Conservation (phyloP, 139 green algal genomes). For the Chlamydomonas applanata region DNA sequence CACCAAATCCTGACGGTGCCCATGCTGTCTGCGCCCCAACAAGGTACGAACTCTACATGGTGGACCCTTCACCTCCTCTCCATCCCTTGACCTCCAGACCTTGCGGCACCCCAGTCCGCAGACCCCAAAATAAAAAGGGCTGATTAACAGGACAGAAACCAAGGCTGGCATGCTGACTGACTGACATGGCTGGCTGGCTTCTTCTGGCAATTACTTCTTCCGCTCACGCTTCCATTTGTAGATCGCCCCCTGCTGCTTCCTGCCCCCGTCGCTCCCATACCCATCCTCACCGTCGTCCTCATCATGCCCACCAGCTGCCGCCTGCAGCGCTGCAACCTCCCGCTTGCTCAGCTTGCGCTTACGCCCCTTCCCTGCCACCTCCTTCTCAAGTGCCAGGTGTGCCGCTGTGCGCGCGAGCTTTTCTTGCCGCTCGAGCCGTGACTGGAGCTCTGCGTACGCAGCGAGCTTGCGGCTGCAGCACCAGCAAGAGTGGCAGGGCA, state of each 20-base stretch:
- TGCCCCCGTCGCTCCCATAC: too few species aligned
- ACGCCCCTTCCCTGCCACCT: slow-evolving; percentile 74
- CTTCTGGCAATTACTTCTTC: slow-evolving; percentile 55
- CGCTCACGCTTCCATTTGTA: slow-evolving; percentile 71
- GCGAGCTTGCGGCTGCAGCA: slow-evolving; percentile 54
- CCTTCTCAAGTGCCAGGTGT: slow-evolving; percentile 69
- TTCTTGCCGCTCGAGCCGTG: slow-evolving; percentile 63
- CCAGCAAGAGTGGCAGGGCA: too few species aligned
- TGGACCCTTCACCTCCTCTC: too few species aligned
- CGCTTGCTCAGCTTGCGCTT: slow-evolving; percentile 70
- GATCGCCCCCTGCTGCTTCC: slow-evolving; percentile 18
- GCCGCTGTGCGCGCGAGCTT: slow-evolving; percentile 56
- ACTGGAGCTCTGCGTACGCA: slow-evolving; percentile 79
- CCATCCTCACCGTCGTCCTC: background rate
- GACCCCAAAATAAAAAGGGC: too few species aligned
- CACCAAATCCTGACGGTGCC: too few species aligned
- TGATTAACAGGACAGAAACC: too few species aligned
- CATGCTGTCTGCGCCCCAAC: too few species aligned
- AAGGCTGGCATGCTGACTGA: too few species aligned
- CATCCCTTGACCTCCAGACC: too few species aligned
- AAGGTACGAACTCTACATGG: too few species aligned
- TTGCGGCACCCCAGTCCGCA: too few species aligned
- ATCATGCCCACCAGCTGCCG: slow-evolving; percentile 11
- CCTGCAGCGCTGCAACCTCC: slow-evolving; percentile 30
- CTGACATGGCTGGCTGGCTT: too few species aligned